Evolutionary conservation across 1,284 basidiomycete species (phyloP), one percentile per base, ranked within the genome.

Genomic region (Ceratobasidium sp.): DNA sequence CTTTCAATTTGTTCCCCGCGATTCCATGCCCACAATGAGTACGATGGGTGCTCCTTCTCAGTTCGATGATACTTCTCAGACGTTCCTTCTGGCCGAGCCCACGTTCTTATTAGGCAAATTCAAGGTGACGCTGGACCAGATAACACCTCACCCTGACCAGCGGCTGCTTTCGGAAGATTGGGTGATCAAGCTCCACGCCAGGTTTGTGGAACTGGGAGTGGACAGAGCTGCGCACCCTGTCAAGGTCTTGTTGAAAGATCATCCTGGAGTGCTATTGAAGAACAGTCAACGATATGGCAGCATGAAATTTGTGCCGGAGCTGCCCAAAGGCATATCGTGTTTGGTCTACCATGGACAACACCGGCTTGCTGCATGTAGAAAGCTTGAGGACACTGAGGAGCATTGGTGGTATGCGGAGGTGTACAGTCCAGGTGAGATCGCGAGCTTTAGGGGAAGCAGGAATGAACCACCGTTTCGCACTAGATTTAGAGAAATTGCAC

Each of bases 331-430:
- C 31, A 19, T 34, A 14, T 29, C 24, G 8, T 27, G 27, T 58
- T 29, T 62, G 5, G 39, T 46, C 2, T 62, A 46, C 27, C 61
- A 62, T 3, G 61, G 61, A 3, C 61, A 62, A 19, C 61, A 62
- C 27, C 61, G 61, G 1, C 9, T 62, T 2, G 39, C 5, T 13
- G 61, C 61, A 2, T 62, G 61, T 29, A 14, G 43, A 29, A n/a
- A n/a, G 39, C 5, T 62, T 1, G 61, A 62, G 14, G 37, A 46
- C 11, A 1, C 41, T 11, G 27, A 46, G 22, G 61, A 62, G 14
- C 61, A 62, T 16, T 62, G 61, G 61, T 62, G 61, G 61, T 46
- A 29, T 29, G 61, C 39, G n/a, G 39, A 62, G 13, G 39, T 62
- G 3, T 62, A 62, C 27, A 7, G 24, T 11, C 8, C 29, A 46